A percentile compares a stretch with the other conserved stretches of the same genome.
phyloP scores from a whole-genome alignment of 2,329 filamentous ascomycete species.

The Lachnellula willkommii region DNA sequence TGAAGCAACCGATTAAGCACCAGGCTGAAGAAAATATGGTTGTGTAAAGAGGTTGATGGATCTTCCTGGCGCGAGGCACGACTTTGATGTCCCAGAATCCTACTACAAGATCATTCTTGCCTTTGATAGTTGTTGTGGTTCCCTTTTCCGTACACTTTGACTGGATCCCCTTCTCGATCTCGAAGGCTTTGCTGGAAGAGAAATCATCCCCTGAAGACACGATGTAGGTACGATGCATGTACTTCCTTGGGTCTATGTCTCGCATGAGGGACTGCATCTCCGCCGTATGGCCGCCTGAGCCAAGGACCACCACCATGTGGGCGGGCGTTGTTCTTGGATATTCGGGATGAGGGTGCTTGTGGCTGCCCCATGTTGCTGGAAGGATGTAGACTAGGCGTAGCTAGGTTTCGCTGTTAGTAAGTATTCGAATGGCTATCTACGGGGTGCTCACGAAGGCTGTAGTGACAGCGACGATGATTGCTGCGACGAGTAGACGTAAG shows the following conservation, averaged over 20 bases:
- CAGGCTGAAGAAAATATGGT: conserved; percentile 63
- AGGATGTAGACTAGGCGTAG: conserved; percentile 29
- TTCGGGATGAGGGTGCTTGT: conserved; percentile 4
- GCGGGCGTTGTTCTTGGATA: conserved; percentile 35
- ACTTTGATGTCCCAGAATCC: conserved; percentile 43
- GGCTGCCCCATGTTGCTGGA: conserved; percentile 12
- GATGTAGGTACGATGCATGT: conserved; percentile 68
- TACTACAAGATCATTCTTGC: conserved; percentile 14
- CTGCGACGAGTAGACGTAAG: conserved; percentile 21
- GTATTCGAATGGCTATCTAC: neutral
- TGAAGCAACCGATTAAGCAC: conserved; percentile 60
- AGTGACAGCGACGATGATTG: conserved; percentile 19
- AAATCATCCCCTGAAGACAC: conserved; percentile 71
- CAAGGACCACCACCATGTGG: conserved; percentile 76
- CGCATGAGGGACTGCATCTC: conserved; percentile 87
- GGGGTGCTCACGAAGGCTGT: conserved; percentile 23
- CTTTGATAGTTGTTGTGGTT: conserved; percentile 9
- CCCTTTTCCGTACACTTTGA: conserved; percentile 15
- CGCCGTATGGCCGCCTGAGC: conserved; percentile 88
- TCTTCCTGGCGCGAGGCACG: conserved; percentile 70
- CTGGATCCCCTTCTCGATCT: conserved; percentile 52
- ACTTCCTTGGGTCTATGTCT: conserved; percentile 45
- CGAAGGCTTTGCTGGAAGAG: conserved; percentile 56
- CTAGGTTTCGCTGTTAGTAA: conserved; percentile 4
- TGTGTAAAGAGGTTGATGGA: conserved; percentile 75